phyloP scores from a whole-genome alignment of 345 rosid species.

The Hibiscus syriacus region DNA sequence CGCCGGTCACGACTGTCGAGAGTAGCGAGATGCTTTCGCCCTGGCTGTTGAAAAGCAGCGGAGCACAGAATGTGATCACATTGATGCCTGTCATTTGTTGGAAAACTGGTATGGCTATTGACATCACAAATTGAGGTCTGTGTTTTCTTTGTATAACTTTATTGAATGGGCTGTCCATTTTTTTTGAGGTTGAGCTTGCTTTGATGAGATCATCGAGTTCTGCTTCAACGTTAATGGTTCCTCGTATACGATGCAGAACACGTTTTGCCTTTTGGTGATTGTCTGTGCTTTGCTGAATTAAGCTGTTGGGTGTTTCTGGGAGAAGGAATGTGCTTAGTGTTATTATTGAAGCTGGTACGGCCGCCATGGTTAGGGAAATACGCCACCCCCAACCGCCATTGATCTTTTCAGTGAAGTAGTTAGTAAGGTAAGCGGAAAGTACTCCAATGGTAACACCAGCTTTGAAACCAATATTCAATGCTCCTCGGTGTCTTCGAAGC shows the following conservation, averaged over 20 bases:
- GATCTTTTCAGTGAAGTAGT: conserved; percentile 59
- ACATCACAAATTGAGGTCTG: conserved; percentile 66
- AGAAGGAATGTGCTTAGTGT: conserved; percentile 60
- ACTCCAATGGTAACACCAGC: conserved; percentile 54
- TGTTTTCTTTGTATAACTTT: conserved; percentile 39
- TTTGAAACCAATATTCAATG: conserved; percentile 69
- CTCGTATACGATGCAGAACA: conserved; percentile 47
- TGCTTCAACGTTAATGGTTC: conserved; percentile 39
- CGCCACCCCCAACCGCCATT: conserved; percentile 66
- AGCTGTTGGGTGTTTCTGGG: conserved; percentile 72
- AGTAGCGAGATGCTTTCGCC: conserved; percentile 54
- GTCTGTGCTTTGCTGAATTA: conserved; percentile 37
- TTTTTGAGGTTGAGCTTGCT: conserved; percentile 26
- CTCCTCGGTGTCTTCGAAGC: conserved; percentile 66
- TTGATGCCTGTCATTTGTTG: conserved; percentile 74
- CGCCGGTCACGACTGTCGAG: conserved; percentile 46
- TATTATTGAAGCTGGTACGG: conserved; percentile 52
- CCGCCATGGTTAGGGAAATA: conserved; percentile 58
- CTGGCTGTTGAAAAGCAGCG: conserved; percentile 52
- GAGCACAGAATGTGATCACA: conserved; percentile 62
- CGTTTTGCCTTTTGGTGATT: conserved; percentile 27
- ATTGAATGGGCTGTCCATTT: conserved; percentile 29
- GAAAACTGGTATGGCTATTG: conserved; percentile 63
- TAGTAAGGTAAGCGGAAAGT: conserved; percentile 45
- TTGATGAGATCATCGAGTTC: too few species aligned